phyloP scores from a whole-genome alignment of 495 filamentous ascomycete genomes.

The Echria macrotheca region DNA sequence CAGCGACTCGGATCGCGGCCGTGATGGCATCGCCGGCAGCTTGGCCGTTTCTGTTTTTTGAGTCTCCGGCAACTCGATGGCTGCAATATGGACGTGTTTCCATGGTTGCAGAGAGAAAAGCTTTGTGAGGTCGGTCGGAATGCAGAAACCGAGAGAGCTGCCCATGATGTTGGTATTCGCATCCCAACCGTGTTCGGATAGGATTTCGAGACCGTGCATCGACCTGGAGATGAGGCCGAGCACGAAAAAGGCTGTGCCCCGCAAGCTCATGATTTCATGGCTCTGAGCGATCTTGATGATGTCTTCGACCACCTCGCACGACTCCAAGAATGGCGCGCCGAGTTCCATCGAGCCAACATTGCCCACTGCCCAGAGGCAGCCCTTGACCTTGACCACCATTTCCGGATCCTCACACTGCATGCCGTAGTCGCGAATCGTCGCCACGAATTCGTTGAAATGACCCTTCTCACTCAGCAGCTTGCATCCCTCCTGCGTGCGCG shows the following conservation, averaged over 20 bases:
- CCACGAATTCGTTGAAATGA: conserved; percentile 89
- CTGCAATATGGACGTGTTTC: conserved; percentile 39
- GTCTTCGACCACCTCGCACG: conserved; percentile 73
- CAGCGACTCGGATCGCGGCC: conserved; percentile 28
- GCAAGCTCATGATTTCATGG: conserved; percentile 82
- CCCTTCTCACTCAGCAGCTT: conserved; percentile 84
- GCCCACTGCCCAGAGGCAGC: conserved; percentile 94
- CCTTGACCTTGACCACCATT: conserved; percentile 88
- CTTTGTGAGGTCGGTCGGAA: conserved; percentile 70
- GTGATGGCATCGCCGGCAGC: conserved; percentile 27
- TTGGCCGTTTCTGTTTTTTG: conserved; percentile 39
- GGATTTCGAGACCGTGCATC: conserved; percentile 83
- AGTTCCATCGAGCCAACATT: conserved; percentile 98
- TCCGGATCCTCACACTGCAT: conserved; percentile 81
- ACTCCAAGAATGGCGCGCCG: conserved; percentile 86
- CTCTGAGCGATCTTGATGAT: conserved; percentile 82
- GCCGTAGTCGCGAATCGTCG: conserved; percentile 77
- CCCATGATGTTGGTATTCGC: conserved; percentile 80
- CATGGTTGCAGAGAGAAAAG: conserved; percentile 59
- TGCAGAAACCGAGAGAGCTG: conserved; percentile 76
- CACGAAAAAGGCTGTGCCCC: conserved; percentile 95
- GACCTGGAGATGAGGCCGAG: conserved; percentile 88
- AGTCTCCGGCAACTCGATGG: conserved; percentile 34
- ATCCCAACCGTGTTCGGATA: conserved; percentile 85
- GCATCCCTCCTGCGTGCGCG: conserved; percentile 88